Conservation (phyloP, 1,284 basidiomycete species). For the Porodaedalea pini region DNA sequence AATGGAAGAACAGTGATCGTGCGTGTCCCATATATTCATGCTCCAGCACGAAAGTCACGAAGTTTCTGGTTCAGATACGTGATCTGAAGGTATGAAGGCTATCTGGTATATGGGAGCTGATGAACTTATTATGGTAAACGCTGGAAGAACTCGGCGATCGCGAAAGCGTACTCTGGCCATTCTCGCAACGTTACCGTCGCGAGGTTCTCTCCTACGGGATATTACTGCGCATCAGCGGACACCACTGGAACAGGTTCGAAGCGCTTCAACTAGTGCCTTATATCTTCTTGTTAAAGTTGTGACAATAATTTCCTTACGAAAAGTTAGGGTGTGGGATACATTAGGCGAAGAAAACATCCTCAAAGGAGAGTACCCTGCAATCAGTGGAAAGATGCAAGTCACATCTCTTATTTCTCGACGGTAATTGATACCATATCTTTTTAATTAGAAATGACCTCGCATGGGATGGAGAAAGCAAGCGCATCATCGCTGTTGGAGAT, state of each 20-base stretch:
- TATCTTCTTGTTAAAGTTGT: neutral
- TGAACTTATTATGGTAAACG: conserved; percentile 11
- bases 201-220: conserved; percentile 90
- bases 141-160: conserved; percentile 52
- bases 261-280: neutral
- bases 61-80: conserved; percentile 43
- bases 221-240: conserved; percentile 92
- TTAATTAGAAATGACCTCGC: conserved; percentile 79
- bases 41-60: neutral
- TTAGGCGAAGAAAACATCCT: conserved; percentile 83
- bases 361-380: conserved; percentile 81
- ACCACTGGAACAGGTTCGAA: conserved; percentile 67
- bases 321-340: conserved; percentile 92
- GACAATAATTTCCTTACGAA: neutral
- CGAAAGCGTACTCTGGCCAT: conserved; percentile 74
- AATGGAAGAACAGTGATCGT: conserved; percentile 87
- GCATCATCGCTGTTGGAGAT: conserved; percentile 95
- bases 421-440: neutral
- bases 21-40: conserved; percentile 33
- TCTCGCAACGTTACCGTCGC: conserved; percentile 85
- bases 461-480: conserved; percentile 96
- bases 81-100: conserved; percentile 48
- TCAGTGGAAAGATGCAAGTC: conserved; percentile 79
- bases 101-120: neutral
- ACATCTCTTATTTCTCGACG: neutral